Conservation (phyloP, 2,329 filamentous ascomycete genomes). For the Penicillium olsonii region DNA sequence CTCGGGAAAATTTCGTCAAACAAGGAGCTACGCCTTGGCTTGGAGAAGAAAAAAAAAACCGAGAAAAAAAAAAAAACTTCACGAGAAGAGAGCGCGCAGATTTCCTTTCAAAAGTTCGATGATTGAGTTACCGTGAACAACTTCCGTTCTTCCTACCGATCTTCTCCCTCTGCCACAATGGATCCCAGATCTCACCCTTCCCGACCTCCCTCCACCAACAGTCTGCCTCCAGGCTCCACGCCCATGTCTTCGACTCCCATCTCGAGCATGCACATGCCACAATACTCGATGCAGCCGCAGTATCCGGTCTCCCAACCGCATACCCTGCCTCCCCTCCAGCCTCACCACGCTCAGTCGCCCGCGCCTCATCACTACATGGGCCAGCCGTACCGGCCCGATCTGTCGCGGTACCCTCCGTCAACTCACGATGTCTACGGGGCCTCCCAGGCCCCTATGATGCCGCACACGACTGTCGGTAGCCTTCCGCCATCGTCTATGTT, state of each 20-base stretch:
- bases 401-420: conserved; percentile 45
- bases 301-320: conserved; percentile 47
- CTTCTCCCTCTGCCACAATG: conserved; percentile 30
- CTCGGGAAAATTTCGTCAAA: conserved; percentile 21
- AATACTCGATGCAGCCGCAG: conserved; percentile 50
- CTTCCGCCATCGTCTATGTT: conserved; percentile 47
- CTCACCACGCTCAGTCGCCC: conserved; percentile 47
- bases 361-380: conserved; percentile 44
- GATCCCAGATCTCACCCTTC: conserved; percentile 48
- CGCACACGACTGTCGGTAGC: conserved; percentile 44
- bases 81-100: conserved; percentile 1
- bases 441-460: conserved; percentile 44
- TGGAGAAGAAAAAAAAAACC: conserved; percentile 18
- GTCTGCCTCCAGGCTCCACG: conserved; percentile 46
- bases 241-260: conserved; percentile 47
- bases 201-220: conserved; percentile 45
- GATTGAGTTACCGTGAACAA: conserved; percentile 36
- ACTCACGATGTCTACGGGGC: conserved; percentile 46
- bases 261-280: conserved; percentile 50
- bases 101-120: conserved; percentile 30
- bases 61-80: conserved; percentile 17
- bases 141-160: conserved; percentile 14
- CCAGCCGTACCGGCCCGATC: conserved; percentile 45
- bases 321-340: conserved; percentile 49
- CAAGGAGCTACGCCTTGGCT: conserved; percentile 15